These are phyloP conservation scores for Amyloporia xantha DNA, from an alignment of 768 basidiomycete species.

Conservation along the genomic window DNA sequence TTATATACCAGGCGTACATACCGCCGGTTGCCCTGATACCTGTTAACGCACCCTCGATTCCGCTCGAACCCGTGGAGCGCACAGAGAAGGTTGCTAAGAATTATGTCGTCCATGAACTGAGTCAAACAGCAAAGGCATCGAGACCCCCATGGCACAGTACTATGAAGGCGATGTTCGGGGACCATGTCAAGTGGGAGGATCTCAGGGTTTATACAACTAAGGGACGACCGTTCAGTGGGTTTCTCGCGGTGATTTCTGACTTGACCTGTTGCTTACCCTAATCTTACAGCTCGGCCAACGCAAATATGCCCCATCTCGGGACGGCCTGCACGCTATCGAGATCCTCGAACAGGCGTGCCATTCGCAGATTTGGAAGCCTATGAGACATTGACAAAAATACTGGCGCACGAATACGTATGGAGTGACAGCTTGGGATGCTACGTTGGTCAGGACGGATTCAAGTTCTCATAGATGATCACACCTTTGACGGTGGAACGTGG, in stretches of 20 bases:
- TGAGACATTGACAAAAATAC: constrained; percentile 49
- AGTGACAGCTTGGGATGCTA: constrained; percentile 37
- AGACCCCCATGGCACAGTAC: constrained; percentile 65
- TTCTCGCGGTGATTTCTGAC: neutral
- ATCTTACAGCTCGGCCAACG: constrained; percentile 60
- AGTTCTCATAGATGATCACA: no score
- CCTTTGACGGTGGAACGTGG: no score
- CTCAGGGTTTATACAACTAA: constrained; percentile 58
- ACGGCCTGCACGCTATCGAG: constrained; percentile 64
- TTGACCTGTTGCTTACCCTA: neutral
- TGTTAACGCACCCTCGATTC: neutral
- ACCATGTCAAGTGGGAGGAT: constrained; percentile 77
- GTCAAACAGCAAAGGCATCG: constrained; percentile 36
- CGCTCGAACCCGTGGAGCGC: constrained; percentile 24
- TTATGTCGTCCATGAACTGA: constrained; percentile 63
- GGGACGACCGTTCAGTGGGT: constrained; percentile 49
- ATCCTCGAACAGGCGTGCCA: constrained; percentile 75
- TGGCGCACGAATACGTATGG: constrained; percentile 72
- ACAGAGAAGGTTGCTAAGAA: constrained; percentile 55
- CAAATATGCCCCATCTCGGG: constrained; percentile 77
- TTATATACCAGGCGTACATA: neutral
- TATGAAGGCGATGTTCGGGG: constrained; percentile 79
- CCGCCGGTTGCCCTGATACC: neutral
- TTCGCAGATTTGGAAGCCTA: constrained; percentile 70
- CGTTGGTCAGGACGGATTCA: no score